phyloP scores from a whole-genome alignment of 2,329 filamentous ascomycete genomes.

The Penicillium sp. region DNA sequence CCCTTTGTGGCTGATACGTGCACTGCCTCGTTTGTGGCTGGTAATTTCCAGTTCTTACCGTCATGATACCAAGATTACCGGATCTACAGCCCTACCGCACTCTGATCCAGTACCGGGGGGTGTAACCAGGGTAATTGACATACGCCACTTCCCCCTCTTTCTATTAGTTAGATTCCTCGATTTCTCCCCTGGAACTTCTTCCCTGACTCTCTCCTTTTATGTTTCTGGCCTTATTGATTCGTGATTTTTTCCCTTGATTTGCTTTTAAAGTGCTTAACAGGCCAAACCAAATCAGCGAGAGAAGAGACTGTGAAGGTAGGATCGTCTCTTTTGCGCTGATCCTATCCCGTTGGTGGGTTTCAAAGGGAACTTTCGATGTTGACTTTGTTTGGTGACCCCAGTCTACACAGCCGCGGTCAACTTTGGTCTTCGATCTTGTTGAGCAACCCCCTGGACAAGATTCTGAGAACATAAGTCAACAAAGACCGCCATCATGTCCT shows the following conservation, averaged over 20 bases:
- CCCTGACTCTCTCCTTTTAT: background rate
- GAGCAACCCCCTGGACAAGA: background rate
- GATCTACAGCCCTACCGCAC: conserved; percentile 1
- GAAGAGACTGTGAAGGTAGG: background rate
- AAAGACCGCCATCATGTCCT: conserved; percentile 59
- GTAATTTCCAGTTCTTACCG: background rate
- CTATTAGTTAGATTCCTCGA: background rate
- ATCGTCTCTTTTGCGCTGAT: conserved; percentile 1
- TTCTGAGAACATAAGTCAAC: conserved; percentile 8
- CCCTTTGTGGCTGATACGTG: background rate
- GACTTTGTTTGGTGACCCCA: conserved; percentile 23
- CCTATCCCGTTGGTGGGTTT: conserved; percentile 1
- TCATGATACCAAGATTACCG: background rate
- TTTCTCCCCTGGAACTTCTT: background rate
- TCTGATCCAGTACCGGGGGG: background rate
- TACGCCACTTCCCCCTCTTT: conserved; percentile 1
- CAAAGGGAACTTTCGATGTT: conserved; percentile 22
- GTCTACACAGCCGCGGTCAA: conserved; percentile 17
- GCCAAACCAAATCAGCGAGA: background rate
- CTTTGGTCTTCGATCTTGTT: conserved; percentile 18
- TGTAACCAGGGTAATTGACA: background rate
- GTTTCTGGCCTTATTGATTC: background rate
- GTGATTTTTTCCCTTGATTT: background rate
- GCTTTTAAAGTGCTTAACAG: background rate
- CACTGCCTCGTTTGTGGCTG: conserved; percentile 1